Conservation (phyloP, 495 filamentous ascomycete species). For the Aspergillus bertholletiae region DNA sequence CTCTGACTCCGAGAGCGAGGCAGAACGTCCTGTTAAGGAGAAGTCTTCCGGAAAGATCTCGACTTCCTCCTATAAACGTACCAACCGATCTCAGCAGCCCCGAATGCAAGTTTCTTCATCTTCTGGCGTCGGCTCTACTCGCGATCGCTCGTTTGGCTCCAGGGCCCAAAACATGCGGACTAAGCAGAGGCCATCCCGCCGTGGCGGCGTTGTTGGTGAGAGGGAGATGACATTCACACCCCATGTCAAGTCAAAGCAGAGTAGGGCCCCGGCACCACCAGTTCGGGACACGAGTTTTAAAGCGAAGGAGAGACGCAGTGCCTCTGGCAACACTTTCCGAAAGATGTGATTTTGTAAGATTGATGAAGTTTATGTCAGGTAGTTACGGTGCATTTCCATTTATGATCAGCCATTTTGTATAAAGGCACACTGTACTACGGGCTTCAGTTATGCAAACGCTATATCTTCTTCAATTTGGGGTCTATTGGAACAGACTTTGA, state of each 20-base stretch:
- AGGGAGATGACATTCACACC: slow-evolving; percentile 82
- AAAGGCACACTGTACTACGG: neutral
- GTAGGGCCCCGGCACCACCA: slow-evolving; percentile 27
- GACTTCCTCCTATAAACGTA: slow-evolving; percentile 40
- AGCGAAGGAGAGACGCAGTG: slow-evolving; percentile 48
- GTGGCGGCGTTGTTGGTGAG: slow-evolving; percentile 70
- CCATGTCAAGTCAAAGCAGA: slow-evolving; percentile 49
- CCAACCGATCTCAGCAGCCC: slow-evolving; percentile 51
- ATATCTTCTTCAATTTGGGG: neutral
- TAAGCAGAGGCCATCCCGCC: slow-evolving; percentile 42
- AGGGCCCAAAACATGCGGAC: slow-evolving; percentile 52
- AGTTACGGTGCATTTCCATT: neutral
- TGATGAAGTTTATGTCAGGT: neutral
- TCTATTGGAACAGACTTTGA: neutral
- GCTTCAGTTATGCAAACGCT: neutral
- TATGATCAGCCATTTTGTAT: neutral
- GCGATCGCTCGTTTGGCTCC: slow-evolving; percentile 67
- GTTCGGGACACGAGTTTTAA: slow-evolving; percentile 26
- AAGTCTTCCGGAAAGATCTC: slow-evolving; percentile 59
- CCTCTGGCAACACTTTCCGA: slow-evolving; percentile 51
- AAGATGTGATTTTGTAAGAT: slow-evolving; percentile 35
- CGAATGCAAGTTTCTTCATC: slow-evolving; percentile 59
- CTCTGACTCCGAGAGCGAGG: slow-evolving; percentile 39
- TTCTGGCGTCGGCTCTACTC: slow-evolving; percentile 33
- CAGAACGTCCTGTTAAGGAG: slow-evolving; percentile 22